phyloP scores from a whole-genome alignment of 1,139 yeast genomes.

The Komagataea norvegica region DNA sequence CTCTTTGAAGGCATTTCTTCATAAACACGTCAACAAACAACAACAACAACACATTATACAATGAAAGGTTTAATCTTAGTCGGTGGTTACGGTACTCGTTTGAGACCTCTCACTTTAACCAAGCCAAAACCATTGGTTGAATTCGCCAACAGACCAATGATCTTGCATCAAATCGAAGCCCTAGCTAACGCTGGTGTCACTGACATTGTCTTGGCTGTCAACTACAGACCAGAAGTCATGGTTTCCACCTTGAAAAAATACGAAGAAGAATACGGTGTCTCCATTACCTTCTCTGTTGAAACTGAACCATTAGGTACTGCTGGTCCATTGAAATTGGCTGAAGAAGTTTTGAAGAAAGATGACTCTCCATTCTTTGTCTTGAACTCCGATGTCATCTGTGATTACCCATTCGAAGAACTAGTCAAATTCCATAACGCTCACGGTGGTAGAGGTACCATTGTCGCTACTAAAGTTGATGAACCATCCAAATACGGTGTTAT shows the following conservation, averaged over 20 bases:
- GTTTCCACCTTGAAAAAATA: constrained; percentile 90
- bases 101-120: constrained; percentile 96
- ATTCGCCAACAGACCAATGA: constrained; percentile 97
- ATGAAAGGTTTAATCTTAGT: constrained; percentile 99
- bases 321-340: constrained; percentile 98
- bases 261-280: constrained; percentile 92
- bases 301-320: constrained; percentile 99
- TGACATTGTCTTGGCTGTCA: constrained; percentile 96
- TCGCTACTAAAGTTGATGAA: constrained; percentile 99
- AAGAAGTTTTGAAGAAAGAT: constrained; percentile 88
- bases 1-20: constrained; percentile 11
- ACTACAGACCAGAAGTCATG: constrained; percentile 99
- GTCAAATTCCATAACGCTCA: constrained; percentile 91
- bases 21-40: constrained; percentile 7
- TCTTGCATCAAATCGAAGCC: constrained; percentile 96
- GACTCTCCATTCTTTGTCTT: constrained; percentile 94
- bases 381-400: constrained; percentile 98
- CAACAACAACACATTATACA: constrained; percentile 13
- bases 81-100: constrained; percentile 99
- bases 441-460: constrained; percentile 98
- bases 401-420: constrained; percentile 92
- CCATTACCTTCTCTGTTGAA: constrained; percentile 95
- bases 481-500: constrained; percentile 99
- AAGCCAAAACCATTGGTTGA: constrained; percentile 98
- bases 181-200: constrained; percentile 98